These are phyloP conservation scores for Phoma sp. DNA, from an alignment of 2,329 filamentous ascomycete genomes.

Conservation along the genomic window DNA sequence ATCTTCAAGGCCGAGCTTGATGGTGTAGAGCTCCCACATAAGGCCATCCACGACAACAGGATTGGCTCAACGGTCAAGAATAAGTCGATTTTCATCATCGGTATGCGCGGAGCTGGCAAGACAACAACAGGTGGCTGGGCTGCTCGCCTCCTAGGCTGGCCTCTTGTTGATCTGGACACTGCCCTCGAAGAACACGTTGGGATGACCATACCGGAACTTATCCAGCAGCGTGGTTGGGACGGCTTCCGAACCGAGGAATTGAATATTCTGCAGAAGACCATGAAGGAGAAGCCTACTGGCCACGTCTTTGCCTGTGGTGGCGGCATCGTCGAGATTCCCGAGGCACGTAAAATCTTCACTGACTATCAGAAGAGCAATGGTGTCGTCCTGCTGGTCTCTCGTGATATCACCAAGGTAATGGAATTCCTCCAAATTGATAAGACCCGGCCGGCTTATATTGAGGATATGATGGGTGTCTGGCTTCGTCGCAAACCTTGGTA, in stretches of 20 bases:
- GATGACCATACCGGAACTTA: constrained; percentile 84
- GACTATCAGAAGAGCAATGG: constrained; percentile 78
- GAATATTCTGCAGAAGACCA: constrained; percentile 72
- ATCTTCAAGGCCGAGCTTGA: constrained; percentile 78
- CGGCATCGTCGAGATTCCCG: constrained; percentile 85
- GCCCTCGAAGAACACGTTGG: constrained; percentile 78
- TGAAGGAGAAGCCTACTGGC: constrained; percentile 75
- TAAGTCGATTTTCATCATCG: constrained; percentile 88
- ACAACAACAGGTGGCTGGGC: constrained; percentile 92
- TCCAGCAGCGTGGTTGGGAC: constrained; percentile 81
- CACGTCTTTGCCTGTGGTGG: constrained; percentile 93
- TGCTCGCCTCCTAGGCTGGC: constrained; percentile 73
- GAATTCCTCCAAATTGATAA: constrained; percentile 88
- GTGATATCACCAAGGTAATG: constrained; percentile 86
- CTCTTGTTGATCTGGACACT: constrained; percentile 84
- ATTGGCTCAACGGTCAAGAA: constrained; percentile 42
- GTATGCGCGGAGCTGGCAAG: constrained; percentile 97
- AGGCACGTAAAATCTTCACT: constrained; percentile 76
- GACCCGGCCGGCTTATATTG: constrained; percentile 87
- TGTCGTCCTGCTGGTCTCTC: constrained; percentile 83
- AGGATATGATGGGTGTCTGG: constrained; percentile 92
- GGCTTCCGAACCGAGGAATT: constrained; percentile 84
- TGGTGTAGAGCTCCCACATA: constrained; percentile 66
- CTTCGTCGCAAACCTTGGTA: constrained; percentile 88
- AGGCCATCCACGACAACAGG: constrained; percentile 46